Conservation (phyloP, 2,329 filamentous ascomycete genomes). For the Lecanicillium sp. region DNA sequence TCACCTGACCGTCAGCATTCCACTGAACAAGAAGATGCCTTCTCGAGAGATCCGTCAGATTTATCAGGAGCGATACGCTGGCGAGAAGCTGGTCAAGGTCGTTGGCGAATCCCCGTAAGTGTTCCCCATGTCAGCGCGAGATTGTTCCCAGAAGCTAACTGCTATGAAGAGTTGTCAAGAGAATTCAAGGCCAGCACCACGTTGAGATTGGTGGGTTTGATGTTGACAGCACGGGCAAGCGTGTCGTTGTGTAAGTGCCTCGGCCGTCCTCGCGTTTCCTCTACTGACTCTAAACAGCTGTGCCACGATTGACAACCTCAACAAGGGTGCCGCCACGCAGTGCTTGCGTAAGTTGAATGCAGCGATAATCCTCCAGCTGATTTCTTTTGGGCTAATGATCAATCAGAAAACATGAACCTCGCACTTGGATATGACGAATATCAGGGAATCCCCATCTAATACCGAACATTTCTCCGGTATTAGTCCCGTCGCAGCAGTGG, state of each 20-base stretch:
- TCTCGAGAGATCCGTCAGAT: slow-evolving; percentile 88
- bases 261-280: no score
- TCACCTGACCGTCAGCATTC: slow-evolving; percentile 83
- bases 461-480: no score
- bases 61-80: slow-evolving; percentile 93
- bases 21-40: slow-evolving; percentile 77
- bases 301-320: slow-evolving; percentile 88
- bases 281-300: no score
- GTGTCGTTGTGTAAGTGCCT: slow-evolving; percentile 91
- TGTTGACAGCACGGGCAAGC: slow-evolving; percentile 82
- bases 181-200: slow-evolving; percentile 77
- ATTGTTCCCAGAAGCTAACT: no score
- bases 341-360: slow-evolving; percentile 85
- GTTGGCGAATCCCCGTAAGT: slow-evolving; percentile 78
- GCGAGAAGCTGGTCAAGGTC: slow-evolving; percentile 91
- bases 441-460: slow-evolving; percentile 7
- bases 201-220: slow-evolving; percentile 93
- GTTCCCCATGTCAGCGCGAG: no score
- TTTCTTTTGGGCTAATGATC: not conserved
- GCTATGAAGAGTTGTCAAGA: no score
- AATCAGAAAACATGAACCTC: slow-evolving; percentile 6
- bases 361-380: not conserved
- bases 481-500: no score
- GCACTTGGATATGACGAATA: slow-evolving; percentile 6
- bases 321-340: slow-evolving; percentile 89